Evolutionary conservation across 768 basidiomycete species (phyloP).

Genomic region (Tricholoma flavovirens): DNA sequence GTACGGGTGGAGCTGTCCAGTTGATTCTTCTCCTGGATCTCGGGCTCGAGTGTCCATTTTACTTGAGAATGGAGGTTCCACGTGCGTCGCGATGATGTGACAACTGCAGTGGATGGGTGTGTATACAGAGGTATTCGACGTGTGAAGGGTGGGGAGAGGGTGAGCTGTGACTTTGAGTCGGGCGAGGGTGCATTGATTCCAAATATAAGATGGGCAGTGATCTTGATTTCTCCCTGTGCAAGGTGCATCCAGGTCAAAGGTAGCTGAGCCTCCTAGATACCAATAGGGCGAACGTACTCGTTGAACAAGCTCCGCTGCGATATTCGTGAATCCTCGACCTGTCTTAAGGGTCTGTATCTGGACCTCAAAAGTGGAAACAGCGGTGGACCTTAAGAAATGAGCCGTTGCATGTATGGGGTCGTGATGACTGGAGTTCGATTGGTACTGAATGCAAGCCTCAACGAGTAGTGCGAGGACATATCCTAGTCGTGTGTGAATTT

Average conservation of each 20-base stretch:
- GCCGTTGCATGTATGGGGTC: slow-evolving; percentile 59
- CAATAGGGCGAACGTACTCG: slow-evolving; percentile 28
- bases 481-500: slow-evolving; percentile 31
- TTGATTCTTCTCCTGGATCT: slow-evolving; percentile 34
- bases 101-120: slow-evolving; percentile 41
- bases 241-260: background rate
- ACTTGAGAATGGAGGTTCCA: slow-evolving; percentile 34
- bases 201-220: slow-evolving; percentile 54
- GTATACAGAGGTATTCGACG: slow-evolving; percentile 50
- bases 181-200: slow-evolving; percentile 35
- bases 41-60: slow-evolving; percentile 34
- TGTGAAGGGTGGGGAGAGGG: slow-evolving; percentile 46
- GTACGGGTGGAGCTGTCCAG: slow-evolving; percentile 33
- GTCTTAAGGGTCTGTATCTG: slow-evolving; percentile 41
- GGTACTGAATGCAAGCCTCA: slow-evolving; percentile 48
- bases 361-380: slow-evolving; percentile 38
- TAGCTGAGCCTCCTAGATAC: background rate
- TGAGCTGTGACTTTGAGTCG: slow-evolving; percentile 20
- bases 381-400: slow-evolving; percentile 48
- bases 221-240: slow-evolving; percentile 37
- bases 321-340: slow-evolving; percentile 49
- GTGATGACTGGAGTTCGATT: slow-evolving; percentile 36
- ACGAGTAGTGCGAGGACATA: slow-evolving; percentile 52
- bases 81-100: slow-evolving; percentile 14
- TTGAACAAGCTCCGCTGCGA: slow-evolving; percentile 57